phyloP scores from a whole-genome alignment of 176 grass and related monocot genomes.

The Phragmites australis region DNA sequence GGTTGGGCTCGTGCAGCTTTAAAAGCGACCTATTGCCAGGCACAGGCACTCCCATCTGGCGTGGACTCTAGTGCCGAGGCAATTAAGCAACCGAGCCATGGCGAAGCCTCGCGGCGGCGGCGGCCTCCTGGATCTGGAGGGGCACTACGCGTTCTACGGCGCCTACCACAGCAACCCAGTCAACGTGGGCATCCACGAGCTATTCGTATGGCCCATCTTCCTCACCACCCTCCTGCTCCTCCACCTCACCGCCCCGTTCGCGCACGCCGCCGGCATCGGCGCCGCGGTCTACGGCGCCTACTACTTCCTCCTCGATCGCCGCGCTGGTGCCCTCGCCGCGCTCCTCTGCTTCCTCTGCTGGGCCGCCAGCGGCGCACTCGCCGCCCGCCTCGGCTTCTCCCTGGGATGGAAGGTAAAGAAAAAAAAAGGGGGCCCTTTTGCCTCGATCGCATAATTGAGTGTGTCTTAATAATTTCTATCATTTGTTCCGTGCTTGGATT shows the following conservation, averaged over 20 bases:
- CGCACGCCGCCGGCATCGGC: slow-evolving; percentile 35
- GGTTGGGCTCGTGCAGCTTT: no score
- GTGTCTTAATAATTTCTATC: neutral
- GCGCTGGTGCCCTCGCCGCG: slow-evolving; percentile 56
- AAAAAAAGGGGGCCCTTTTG: neutral
- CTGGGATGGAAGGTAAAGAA: slow-evolving; percentile 53
- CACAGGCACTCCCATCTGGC: no score
- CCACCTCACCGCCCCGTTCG: slow-evolving; percentile 55
- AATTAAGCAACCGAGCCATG: slow-evolving; percentile 16
- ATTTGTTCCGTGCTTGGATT: slow-evolving; percentile 6
- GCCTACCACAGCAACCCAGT: slow-evolving; percentile 89
- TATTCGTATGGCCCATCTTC: slow-evolving; percentile 97
- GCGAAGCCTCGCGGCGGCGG: slow-evolving; percentile 43
- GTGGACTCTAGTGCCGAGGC: no score
- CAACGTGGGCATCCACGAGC: slow-evolving; percentile 75
- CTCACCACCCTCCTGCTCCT: slow-evolving; percentile 63
- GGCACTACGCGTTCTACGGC: slow-evolving; percentile 90
- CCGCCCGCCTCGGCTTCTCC: slow-evolving; percentile 60
- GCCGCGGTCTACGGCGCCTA: slow-evolving; percentile 54
- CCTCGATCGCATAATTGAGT: neutral
- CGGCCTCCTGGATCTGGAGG: slow-evolving; percentile 70
- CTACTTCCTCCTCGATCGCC: slow-evolving; percentile 68
- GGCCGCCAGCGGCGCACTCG: slow-evolving; percentile 52
- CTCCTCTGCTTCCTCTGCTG: slow-evolving; percentile 65
- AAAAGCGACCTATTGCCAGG: no score